Conservation (phyloP, 306 rosid species). For the Trifolium dubium region DNA sequence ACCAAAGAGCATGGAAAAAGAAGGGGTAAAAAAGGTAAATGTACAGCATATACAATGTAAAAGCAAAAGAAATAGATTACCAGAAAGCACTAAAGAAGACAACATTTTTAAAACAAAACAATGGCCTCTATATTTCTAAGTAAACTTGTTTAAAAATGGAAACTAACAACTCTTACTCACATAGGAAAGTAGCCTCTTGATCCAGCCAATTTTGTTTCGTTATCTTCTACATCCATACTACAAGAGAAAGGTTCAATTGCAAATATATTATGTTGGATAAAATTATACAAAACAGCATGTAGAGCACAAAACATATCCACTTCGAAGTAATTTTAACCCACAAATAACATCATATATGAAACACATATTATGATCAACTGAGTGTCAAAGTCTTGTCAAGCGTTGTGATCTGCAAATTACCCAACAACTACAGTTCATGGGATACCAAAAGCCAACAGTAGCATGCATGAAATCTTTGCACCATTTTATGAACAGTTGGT, state of each 20-base stretch:
- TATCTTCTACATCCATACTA: slow-evolving; percentile 52
- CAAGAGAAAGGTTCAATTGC: slow-evolving; percentile 29
- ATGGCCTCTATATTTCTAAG: slow-evolving; percentile 26
- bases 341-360: slow-evolving; percentile 25
- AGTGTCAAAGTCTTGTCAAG: background rate
- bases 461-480: slow-evolving; percentile 28
- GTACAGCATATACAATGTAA: slow-evolving; percentile 24
- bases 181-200: slow-evolving; percentile 69
- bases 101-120: slow-evolving; percentile 15
- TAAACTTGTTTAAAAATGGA: slow-evolving; percentile 25
- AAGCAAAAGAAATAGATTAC: slow-evolving; percentile 27
- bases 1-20: background rate
- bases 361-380: slow-evolving; percentile 22
- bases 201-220: slow-evolving; percentile 51
- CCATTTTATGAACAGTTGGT: slow-evolving; percentile 13
- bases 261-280: slow-evolving; percentile 20
- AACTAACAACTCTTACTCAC: slow-evolving; percentile 59
- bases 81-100: slow-evolving; percentile 5
- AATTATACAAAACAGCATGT: slow-evolving; percentile 27
- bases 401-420: slow-evolving; percentile 27
- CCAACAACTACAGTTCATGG: slow-evolving; percentile 27
- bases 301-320: slow-evolving; percentile 27
- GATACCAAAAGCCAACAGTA: slow-evolving; percentile 2
- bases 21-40: background rate
- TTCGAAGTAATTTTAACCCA: slow-evolving; percentile 29